Conservation (phyloP, 2,329 filamentous ascomycete species). For the Pseudocercospora ulei region DNA sequence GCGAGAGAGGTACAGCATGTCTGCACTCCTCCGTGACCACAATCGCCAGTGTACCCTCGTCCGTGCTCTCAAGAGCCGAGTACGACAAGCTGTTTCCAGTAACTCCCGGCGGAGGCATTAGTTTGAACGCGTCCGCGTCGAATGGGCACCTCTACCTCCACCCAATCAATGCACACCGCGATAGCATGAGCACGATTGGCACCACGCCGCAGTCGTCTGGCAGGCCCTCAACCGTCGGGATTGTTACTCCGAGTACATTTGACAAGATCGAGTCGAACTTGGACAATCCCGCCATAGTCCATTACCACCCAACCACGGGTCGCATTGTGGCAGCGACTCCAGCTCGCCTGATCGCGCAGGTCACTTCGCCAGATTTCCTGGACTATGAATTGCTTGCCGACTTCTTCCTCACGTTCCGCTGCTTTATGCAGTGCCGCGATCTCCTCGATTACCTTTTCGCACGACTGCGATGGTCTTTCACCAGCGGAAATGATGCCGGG, state of each 20-base stretch:
- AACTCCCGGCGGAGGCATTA: conserved; percentile 30
- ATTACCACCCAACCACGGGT: conserved; percentile 60
- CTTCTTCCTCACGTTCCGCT: conserved; percentile 91
- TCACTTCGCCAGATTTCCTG: conserved; percentile 88
- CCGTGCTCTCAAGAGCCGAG: conserved; percentile 44
- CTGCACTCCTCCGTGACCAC: conserved; percentile 72
- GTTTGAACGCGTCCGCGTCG: conserved; percentile 17
- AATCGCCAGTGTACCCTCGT: conserved; percentile 56
- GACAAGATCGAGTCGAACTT: conserved; percentile 71
- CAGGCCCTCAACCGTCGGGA: conserved; percentile 13
- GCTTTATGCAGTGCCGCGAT: conserved; percentile 68
- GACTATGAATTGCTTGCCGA: conserved; percentile 96
- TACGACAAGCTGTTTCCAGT: conserved; percentile 39
- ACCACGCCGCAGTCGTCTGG: conserved; percentile 12
- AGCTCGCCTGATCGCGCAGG: conserved; percentile 83
- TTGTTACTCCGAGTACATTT: conserved; percentile 58
- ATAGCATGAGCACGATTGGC: conserved; percentile 10
- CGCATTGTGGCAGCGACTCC: conserved; percentile 84
- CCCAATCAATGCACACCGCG: conserved; percentile 14
- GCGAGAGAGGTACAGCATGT: conserved; percentile 61
- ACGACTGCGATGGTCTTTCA: conserved; percentile 76
- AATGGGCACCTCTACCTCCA: conserved; percentile 20
- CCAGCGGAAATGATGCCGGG: conserved; percentile 60
- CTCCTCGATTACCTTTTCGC: conserved; percentile 76
- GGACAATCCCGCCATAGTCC: conserved; percentile 71